Conservation (phyloP, 768 basidiomycete genomes). For the Russula vinacea region DNA sequence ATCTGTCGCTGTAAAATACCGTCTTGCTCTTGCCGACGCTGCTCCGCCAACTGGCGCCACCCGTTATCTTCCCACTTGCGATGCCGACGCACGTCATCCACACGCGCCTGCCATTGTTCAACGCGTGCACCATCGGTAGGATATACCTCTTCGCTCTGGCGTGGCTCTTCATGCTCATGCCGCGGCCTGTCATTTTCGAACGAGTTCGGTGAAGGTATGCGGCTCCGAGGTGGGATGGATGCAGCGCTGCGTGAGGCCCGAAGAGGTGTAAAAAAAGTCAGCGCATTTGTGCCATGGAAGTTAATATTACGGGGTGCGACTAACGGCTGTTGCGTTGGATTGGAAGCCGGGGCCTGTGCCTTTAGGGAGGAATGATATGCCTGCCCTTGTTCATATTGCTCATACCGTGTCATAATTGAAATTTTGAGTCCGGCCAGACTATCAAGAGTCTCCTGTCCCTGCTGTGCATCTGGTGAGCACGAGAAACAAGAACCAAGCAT, state of each 20-base stretch:
- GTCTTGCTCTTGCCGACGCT: conserved; percentile 53
- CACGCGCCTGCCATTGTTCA: conserved; percentile 17
- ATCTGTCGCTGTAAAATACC: conserved; percentile 56
- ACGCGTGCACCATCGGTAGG: background rate
- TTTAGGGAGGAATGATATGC: no score
- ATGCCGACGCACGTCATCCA: conserved; percentile 32
- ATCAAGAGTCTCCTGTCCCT: conserved; percentile 70
- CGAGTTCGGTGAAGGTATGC: conserved; percentile 29
- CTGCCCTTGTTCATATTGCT: conserved; percentile 6
- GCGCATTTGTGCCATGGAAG: conserved; percentile 12
- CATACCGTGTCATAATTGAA: conserved; percentile 57
- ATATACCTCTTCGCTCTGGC: no score
- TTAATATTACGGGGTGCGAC: no score
- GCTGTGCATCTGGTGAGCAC: conserved; percentile 42
- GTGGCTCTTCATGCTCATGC: conserved; percentile 39
- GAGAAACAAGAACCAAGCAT: conserved; percentile 8
- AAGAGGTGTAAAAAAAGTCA: conserved; percentile 27
- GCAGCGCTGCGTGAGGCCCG: conserved; percentile 26
- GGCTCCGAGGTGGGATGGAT: conserved; percentile 21
- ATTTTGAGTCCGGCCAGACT: conserved; percentile 64
- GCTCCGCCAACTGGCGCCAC: conserved; percentile 39
- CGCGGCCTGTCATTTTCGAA: conserved; percentile 40
- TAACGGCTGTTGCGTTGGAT: no score
- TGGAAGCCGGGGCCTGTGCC: no score
- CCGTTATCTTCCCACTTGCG: conserved; percentile 32